phyloP scores from a whole-genome alignment of 345 rosid species.

The Dipteronia dyeriana region DNA sequence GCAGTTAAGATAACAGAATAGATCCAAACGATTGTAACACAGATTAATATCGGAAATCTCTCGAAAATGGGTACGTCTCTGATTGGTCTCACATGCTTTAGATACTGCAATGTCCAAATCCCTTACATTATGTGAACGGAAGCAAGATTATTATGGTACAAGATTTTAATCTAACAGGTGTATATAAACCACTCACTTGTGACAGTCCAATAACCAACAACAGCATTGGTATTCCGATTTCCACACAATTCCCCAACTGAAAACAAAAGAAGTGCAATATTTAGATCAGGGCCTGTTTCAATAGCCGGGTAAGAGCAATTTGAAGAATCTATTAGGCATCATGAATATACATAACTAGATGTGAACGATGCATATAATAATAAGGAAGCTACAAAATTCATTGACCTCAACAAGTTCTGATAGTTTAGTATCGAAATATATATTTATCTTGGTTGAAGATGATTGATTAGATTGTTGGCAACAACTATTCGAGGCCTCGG shows the following conservation, averaged over 20 bases:
- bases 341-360: background rate
- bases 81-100: constrained; percentile 67
- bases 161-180: background rate
- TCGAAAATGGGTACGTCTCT: constrained; percentile 68
- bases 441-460: background rate
- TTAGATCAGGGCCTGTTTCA: background rate
- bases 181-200: constrained; percentile 50
- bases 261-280: constrained; percentile 16
- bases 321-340: background rate
- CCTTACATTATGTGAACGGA: constrained; percentile 8
- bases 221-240: constrained; percentile 94
- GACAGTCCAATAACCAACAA: constrained; percentile 70
- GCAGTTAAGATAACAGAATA: constrained; percentile 85
- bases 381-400: too few species aligned
- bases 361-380: background rate
- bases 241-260: constrained; percentile 91
- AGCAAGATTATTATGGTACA: constrained; percentile 8
- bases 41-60: constrained; percentile 74
- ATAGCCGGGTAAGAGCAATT: background rate
- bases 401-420: too few species aligned
- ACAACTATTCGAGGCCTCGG: background rate
- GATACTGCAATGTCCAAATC: constrained; percentile 56
- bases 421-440: too few species aligned
- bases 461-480: background rate
- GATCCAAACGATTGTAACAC: constrained; percentile 74